A percentile compares a stretch with the other conserved stretches of the same genome.
Evolutionary conservation across 352 stramenopile genomes (phyloP).

Genomic region (Phytophthora tentaculata): DNA sequence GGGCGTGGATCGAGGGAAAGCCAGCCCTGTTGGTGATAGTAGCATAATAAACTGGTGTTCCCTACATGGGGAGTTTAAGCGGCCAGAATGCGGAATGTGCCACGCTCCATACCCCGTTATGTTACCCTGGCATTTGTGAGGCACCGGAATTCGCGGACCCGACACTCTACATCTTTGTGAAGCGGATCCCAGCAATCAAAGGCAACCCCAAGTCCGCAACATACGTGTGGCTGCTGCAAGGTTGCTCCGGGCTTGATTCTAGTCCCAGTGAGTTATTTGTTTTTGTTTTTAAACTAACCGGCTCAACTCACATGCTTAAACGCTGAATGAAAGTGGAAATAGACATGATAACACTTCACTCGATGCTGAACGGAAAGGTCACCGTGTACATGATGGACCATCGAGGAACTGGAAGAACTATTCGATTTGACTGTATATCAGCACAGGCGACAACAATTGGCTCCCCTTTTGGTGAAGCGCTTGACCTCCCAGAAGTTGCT

Average conservation of each 20-base stretch:
- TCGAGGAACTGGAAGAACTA: neutral
- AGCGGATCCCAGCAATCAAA: neutral
- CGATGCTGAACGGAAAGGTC: neutral
- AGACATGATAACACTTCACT: neutral
- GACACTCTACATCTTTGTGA: neutral
- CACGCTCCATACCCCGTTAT: neutral
- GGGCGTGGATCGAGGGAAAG: too few relatives aligned
- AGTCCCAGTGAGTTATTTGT: neutral
- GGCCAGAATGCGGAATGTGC: neutral
- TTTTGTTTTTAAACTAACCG: too few relatives aligned
- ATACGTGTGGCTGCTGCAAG: neutral
- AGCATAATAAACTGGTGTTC: too few relatives aligned
- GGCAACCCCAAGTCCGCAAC: neutral
- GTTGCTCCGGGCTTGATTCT: neutral
- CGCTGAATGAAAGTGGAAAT: neutral
- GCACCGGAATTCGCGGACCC: neutral
- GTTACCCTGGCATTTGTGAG: neutral
- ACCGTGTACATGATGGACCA: neutral
- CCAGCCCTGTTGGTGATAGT: too few relatives aligned
- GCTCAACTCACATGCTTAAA: neutral
- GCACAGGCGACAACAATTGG: neutral
- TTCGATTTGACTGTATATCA: neutral
- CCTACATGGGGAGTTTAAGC: too few relatives aligned
- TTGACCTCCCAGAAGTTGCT: neutral
- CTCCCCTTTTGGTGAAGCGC: neutral